Evolutionary conservation across 192 early-diverging fungal species (phyloP), one percentile per base, ranked within the genome.

Genomic region (Ramicandelaber brevisporus): DNA sequence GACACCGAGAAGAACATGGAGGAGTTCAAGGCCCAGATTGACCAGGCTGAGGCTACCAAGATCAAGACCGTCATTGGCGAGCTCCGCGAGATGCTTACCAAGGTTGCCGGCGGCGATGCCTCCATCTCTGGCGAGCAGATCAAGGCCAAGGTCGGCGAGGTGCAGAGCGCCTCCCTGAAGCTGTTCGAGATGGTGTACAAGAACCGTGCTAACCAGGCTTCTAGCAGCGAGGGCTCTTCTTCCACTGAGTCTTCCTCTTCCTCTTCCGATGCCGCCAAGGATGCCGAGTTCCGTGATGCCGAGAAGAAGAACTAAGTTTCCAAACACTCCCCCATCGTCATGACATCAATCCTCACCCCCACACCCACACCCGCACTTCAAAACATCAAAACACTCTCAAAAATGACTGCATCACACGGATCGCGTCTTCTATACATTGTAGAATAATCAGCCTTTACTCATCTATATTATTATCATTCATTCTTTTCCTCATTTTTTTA

Each of bases 121-220:
- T 53, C 43, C 12, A 41, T 70, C 20, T 66, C 63, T 18, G 63
- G 77, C 10, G 87, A 97, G 35, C 69, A 85, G 14, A 69, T 98
- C 53, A 87, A 82, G 68, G 53, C 67, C 52, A 73, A 87, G 55
- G 54, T 66, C 20, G 60, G 58, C 33, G 84, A 78, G 29, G 46
- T 93, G 37, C 89, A 98, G 62, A 70, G 73, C 47, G 70, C 65
- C 7, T 69, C 68, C 32, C 54, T 98, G 34, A 98, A 98, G 63
- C 63, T 98, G 30, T 98, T 98, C 44, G 83, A 98, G 68, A 70
- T 83, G 70, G 80, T 81, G 8, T 95, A 98, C 71, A 85, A 95
- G 72, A 73, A 73, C 40, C 53, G 59, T 28, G 61, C 55, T 24
- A 40, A 43, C 40, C 42, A 60, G 48, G 14, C 12, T 17, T 17